Evolutionary conservation across 352 stramenopile genomes (phyloP), one percentile per base, ranked within the genome.

Genomic region (Globisporangium takayamanum): DNA sequence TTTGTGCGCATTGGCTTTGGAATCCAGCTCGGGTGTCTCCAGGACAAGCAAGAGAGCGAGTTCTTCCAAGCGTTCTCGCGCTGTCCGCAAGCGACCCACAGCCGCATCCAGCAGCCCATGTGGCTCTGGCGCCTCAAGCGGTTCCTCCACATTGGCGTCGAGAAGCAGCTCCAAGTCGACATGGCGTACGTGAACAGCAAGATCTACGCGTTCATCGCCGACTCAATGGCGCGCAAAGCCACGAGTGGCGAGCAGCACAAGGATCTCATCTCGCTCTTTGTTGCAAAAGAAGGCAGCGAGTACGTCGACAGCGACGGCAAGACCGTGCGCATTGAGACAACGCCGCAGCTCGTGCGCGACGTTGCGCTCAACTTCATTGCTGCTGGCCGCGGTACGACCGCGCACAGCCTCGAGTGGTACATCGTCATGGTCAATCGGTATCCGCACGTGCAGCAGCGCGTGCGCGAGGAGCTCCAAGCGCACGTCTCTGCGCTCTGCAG

Each of bases 1-100:
- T 91, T 93, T 64, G 75, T 78, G 5, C 63, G 83, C 22, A 82
- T 93, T 44, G 80, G 64, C 25, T 92, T 93, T 53, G 81, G 80
- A 14, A 63, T 88, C 30, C 64, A 87, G 39, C 55, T 81, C 10
- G 47, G 73, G 36, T 64, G 63, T 22, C 65, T 73, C 16, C 49
- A 56, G 15, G 59, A 57, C 11, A 59, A 73, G 33, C 63, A 78
- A 30, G 44, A 66, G 28, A 50, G 59, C 47, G 64, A 73, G 51
- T 71, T 79, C 46, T 74, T 78, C 18, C 28, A 49, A 36, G 64
- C 64, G 5, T 74, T 69, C 52, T 72, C 62, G n/a, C 62, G 60
- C 1, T 50, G 74, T 20, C 80, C 63, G n/a, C 26, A 47, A 5
- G 66, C 28, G 12, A 50, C 71, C 28, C 48, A 60, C 26, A n/a